Evolutionary conservation across 2,329 filamentous ascomycete genomes (phyloP).

Genomic region (Aspergillus persii): DNA sequence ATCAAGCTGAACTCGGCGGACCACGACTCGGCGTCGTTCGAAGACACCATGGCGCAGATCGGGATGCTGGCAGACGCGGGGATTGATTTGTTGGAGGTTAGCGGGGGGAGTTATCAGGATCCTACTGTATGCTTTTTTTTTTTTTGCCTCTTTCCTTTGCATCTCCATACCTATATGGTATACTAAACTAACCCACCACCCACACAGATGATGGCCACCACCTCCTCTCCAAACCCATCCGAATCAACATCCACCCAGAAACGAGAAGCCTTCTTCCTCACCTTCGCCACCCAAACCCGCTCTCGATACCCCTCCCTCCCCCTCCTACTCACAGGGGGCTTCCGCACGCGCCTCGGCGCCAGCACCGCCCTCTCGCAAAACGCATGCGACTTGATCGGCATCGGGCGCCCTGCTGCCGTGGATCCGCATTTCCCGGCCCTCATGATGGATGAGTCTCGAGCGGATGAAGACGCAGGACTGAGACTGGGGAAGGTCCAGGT

Average conservation of each 20-base stretch:
- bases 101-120: constrained; percentile 61
- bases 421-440: constrained; percentile 42
- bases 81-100: constrained; percentile 68
- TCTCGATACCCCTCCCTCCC: constrained; percentile 44
- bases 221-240: constrained; percentile 17
- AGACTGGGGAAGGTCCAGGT: constrained; percentile 23
- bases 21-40: constrained; percentile 35
- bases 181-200: neutral
- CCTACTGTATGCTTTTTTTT: constrained; percentile 46
- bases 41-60: constrained; percentile 60
- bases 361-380: constrained; percentile 47
- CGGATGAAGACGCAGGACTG: constrained; percentile 25
- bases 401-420: constrained; percentile 48
- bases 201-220: too few species aligned
- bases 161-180: neutral
- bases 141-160: constrained; percentile 6
- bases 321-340: constrained; percentile 63
- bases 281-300: constrained; percentile 59
- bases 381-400: constrained; percentile 51
- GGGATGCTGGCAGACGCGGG: constrained; percentile 40
- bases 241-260: constrained; percentile 45
- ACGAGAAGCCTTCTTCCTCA: constrained; percentile 67
- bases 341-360: constrained; percentile 54
- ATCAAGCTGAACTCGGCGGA: constrained; percentile 55
- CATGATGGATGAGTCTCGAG: constrained; percentile 29